Evolutionary conservation across 371 early-diverging fungal species (phyloP), one percentile per base, ranked within the genome.

Genomic region (Circinella umbellata): DNA sequence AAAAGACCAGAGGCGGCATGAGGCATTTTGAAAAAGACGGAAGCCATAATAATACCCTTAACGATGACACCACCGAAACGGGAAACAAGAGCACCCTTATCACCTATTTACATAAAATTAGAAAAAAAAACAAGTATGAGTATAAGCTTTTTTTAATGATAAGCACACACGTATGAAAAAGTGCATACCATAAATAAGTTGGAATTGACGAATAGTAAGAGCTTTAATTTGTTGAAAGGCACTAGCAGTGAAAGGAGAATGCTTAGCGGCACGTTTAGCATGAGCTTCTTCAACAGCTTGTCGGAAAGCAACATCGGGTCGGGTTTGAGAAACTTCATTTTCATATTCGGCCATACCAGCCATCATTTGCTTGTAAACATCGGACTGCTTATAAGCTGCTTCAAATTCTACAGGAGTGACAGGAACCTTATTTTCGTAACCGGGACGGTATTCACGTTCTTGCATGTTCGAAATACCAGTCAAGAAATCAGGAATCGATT

Each of bases 401-500:
- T 86, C 87, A 37, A 88, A 88, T 67, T 85, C 77, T 17, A 70
- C 60, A 35, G 86, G 73, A 9, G 80, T 78, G 17, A 55, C 61
- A 3, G 88, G 88, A 0, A 80, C 72, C 47, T 73, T 73, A 20
- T 77, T 79, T 57, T 86, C 85, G 62, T 78, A 82, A 6, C 89
- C 91, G 2, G 81, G 73, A 15, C 76, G 68, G 20, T 83, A 69
- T 47, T 76, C 75, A 69, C 89, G 88, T 74, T 91, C 91, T 47
- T 81, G 70, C 51, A 76, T 67, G 69, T 89, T 77, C 53, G 87
- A 90, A 35, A 90, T 68, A 38, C 92, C 91, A 37, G 93, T 89
- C 64, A 95, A 80, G 69, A 89, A 93, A 66, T 93, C 93, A 5
- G 93, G 83, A 0, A 90, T 89, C 13, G 90, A 9, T 76, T 88